Conservation (phyloP, 441 rosid genomes). For the Eutrema salsugineum region DNA sequence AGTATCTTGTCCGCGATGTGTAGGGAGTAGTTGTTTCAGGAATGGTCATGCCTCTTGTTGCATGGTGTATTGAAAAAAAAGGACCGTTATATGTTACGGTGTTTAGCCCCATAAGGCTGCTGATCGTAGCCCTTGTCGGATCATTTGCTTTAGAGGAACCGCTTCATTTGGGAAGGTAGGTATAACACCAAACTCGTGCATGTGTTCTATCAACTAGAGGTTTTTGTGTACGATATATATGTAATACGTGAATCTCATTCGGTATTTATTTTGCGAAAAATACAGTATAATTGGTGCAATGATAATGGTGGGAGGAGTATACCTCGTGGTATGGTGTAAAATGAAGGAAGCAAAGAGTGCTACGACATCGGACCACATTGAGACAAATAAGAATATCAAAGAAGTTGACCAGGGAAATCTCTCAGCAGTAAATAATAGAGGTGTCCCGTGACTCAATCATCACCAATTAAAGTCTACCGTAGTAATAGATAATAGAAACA, state of each 20-base stretch:
- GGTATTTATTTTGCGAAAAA: neutral
- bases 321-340: slow-evolving; percentile 36
- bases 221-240: neutral
- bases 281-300: slow-evolving; percentile 31
- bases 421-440: slow-evolving; percentile 5
- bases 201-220: neutral
- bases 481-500: neutral
- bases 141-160: slow-evolving; percentile 37
- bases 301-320: slow-evolving; percentile 31
- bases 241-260: neutral
- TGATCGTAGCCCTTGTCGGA: slow-evolving; percentile 36
- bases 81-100: slow-evolving; percentile 37
- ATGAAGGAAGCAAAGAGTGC: slow-evolving; percentile 24
- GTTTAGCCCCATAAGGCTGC: slow-evolving; percentile 39
- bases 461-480: neutral
- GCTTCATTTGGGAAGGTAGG: slow-evolving; percentile 42
- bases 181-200: neutral
- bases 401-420: slow-evolving; percentile 6
- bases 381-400: slow-evolving; percentile 10
- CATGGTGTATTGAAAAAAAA: slow-evolving; percentile 32
- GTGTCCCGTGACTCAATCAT: slow-evolving; percentile 5
- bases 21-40: slow-evolving; percentile 34
- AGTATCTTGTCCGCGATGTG: neutral
- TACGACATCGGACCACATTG: neutral
- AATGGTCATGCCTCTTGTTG: slow-evolving; percentile 19